Conservation (phyloP, 164 flowering plant genomes). For the Nymphaea colorata region DNA sequence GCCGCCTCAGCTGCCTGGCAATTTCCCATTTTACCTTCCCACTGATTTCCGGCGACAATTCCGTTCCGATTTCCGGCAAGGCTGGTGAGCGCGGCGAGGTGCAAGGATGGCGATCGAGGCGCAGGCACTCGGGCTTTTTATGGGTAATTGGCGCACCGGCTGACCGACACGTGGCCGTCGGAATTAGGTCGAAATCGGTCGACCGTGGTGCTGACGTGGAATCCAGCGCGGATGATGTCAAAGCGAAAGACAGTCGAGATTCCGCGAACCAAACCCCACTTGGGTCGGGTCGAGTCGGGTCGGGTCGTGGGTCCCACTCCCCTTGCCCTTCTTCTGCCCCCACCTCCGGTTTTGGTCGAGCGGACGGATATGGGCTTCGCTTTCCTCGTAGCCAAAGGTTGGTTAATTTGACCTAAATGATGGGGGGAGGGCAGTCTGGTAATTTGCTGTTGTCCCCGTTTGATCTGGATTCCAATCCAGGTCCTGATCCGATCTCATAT, state of each 20-base stretch:
- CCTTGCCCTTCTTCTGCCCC: neutral
- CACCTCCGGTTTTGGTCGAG: neutral
- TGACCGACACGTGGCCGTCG: neutral
- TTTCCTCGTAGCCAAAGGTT: neutral
- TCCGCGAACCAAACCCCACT: neutral
- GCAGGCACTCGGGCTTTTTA: neutral
- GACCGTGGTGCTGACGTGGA: neutral
- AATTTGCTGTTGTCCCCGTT: neutral
- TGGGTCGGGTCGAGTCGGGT: neutral
- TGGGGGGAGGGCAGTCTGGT: neutral
- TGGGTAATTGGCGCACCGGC: neutral
- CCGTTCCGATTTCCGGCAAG: too few species aligned
- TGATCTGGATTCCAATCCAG: too few species aligned
- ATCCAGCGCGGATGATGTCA: neutral
- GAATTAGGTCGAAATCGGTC: neutral
- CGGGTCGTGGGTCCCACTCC: neutral
- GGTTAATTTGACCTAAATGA: neutral
- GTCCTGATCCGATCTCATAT: too few species aligned
- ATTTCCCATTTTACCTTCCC: conserved; percentile 41
- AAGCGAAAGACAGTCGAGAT: neutral
- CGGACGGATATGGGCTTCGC: neutral
- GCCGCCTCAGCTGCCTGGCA: conserved; percentile 77
- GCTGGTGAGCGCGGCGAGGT: neutral
- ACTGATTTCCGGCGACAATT: neutral
- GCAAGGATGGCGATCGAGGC: neutral